Conservation (phyloP, 495 filamentous ascomycete species). For the Penicillium daleae region DNA sequence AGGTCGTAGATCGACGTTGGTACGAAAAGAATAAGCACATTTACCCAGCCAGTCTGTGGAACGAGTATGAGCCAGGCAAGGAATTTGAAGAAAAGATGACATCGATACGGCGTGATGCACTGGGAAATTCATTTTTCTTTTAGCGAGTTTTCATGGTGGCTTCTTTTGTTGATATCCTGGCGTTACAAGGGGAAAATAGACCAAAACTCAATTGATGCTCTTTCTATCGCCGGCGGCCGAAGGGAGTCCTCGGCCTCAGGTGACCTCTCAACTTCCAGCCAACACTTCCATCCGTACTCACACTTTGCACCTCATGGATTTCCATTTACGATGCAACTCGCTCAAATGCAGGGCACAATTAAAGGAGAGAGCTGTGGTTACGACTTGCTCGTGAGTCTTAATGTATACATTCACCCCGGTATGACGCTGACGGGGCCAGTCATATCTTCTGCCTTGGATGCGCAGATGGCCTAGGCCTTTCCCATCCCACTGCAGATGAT, state of each 20-base stretch:
- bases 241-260: conserved; percentile 17
- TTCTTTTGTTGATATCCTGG: conserved; percentile 14
- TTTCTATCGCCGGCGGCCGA: conserved; percentile 8
- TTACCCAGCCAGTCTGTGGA: conserved; percentile 94
- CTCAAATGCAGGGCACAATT: conserved; percentile 78
- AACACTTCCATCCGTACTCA: conserved; percentile 5
- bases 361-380: conserved; percentile 79
- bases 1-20: conserved; percentile 95
- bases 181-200: conserved; percentile 17
- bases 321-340: conserved; percentile 76
- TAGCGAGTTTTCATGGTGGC: conserved; percentile 35
- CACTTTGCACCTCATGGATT: conserved; percentile 60
- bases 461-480: conserved; percentile 68
- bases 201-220: conserved; percentile 14
- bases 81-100: conserved; percentile 78
- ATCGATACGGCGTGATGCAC: conserved; percentile 69
- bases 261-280: conserved; percentile 19
- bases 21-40: conserved; percentile 98
- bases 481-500: conserved; percentile 55
- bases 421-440: conserved; percentile 46
- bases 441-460: conserved; percentile 88
- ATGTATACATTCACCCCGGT: conserved; percentile 8
- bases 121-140: conserved; percentile 95
- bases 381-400: conserved; percentile 75
- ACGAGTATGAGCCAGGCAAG: conserved; percentile 87